Evolutionary conservation across 306 rosid species (phyloP).

Genomic region (Betula pendula): DNA sequence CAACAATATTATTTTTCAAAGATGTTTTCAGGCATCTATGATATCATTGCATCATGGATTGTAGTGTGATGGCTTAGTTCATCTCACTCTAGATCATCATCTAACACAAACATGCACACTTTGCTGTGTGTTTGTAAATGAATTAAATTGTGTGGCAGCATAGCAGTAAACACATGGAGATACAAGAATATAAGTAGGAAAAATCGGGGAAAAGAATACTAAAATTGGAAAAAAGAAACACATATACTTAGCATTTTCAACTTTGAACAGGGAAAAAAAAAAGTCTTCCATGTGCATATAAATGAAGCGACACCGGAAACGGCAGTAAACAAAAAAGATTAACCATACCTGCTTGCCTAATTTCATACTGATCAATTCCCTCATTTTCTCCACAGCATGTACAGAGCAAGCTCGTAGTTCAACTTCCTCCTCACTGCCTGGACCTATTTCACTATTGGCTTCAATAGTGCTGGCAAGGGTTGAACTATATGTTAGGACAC

Average conservation of each 20-base stretch:
- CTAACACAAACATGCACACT: background rate
- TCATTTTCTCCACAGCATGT: conserved; percentile 90
- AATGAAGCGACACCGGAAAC: background rate
- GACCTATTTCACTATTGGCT: conserved; percentile 62
- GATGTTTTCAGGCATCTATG: too few species aligned
- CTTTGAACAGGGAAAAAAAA: background rate
- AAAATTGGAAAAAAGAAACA: background rate
- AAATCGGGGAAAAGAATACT: background rate
- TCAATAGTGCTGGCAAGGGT: conserved; percentile 67
- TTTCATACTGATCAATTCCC: conserved; percentile 68
- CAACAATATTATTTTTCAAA: too few species aligned
- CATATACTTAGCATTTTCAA: background rate
- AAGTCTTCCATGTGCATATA: background rate
- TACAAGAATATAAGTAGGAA: background rate
- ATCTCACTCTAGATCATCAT: background rate
- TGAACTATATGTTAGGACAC: conserved; percentile 77
- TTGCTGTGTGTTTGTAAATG: background rate
- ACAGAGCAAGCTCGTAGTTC: conserved; percentile 94
- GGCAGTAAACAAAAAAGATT: conserved; percentile 6
- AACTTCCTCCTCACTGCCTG: conserved; percentile 99
- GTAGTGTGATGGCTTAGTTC: too few species aligned
- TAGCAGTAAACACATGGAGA: background rate
- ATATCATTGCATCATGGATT: too few species aligned
- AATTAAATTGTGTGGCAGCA: background rate
- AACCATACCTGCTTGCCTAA: conserved; percentile 71